Evolutionary conservation across 176 grass and related monocot genomes (phyloP).

Genomic region (Carex cristatella): DNA sequence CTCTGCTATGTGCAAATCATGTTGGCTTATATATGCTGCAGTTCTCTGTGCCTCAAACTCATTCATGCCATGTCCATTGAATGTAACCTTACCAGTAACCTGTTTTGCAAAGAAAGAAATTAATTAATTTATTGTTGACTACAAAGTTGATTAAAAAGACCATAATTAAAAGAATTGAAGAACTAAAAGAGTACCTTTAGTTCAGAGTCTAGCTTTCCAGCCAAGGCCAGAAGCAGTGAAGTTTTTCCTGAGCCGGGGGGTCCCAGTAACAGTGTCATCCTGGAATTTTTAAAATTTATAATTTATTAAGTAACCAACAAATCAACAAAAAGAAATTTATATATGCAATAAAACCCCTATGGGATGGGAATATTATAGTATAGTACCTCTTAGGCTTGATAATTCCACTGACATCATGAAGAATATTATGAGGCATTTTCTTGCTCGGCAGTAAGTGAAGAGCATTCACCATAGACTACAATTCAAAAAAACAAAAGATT

Average conservation of each 20-base stretch:
- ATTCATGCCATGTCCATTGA: conserved; percentile 63
- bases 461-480: conserved; percentile 36
- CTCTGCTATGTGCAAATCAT: conserved; percentile 71
- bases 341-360: too few species aligned
- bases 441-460: conserved; percentile 41
- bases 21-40: conserved; percentile 64
- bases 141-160: too few species aligned
- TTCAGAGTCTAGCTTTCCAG: too few species aligned
- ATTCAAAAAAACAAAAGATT: background rate
- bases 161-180: too few species aligned
- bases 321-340: background rate
- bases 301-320: background rate
- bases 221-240: too few species aligned
- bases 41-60: conserved; percentile 66
- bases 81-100: conserved; percentile 43
- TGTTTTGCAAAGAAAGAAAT: too few species aligned
- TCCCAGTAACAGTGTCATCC: too few species aligned
- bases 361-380: too few species aligned
- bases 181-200: too few species aligned
- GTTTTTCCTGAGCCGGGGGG: too few species aligned
- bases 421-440: conserved; percentile 47
- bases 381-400: conserved; percentile 55
- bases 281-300: background rate
- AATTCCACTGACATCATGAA: conserved; percentile 48
- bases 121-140: too few species aligned